phyloP scores from a whole-genome alignment of 306 rosid species.

The Vigna reflexopilosa region DNA sequence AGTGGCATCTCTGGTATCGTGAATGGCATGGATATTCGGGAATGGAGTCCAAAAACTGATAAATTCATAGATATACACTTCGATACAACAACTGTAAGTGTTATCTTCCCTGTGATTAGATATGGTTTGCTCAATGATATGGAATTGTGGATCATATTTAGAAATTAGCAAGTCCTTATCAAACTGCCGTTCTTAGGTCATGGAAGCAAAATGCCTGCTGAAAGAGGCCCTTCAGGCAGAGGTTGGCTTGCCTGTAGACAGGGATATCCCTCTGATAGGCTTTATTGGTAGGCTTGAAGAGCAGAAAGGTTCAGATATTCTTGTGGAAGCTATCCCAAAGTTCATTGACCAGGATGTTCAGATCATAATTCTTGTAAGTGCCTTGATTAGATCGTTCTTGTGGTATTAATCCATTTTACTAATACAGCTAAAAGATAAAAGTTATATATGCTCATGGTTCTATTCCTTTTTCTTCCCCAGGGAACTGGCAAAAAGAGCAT shows the following conservation, averaged over 20 bases:
- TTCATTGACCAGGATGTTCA: constrained; percentile 72
- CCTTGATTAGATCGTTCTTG: background rate
- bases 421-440: constrained; percentile 11
- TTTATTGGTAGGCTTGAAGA: constrained; percentile 97
- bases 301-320: constrained; percentile 98
- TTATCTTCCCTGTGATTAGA: constrained; percentile 14
- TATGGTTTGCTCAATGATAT: constrained; percentile 7
- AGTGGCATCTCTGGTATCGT: constrained; percentile 61
- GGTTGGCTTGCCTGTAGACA: constrained; percentile 87
- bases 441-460: constrained; percentile 19
- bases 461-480: constrained; percentile 38
- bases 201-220: constrained; percentile 68
- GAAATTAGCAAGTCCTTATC: constrained; percentile 24
- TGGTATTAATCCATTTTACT: constrained; percentile 7
- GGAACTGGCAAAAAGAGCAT: constrained; percentile 79
- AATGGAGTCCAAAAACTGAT: constrained; percentile 83
- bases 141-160: background rate
- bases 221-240: constrained; percentile 97
- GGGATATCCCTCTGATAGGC: constrained; percentile 76
- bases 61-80: constrained; percentile 58
- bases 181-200: constrained; percentile 56
- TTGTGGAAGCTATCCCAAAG: constrained; percentile 72
- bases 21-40: constrained; percentile 85
- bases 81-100: constrained; percentile 69
- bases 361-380: constrained; percentile 79